These are phyloP conservation scores for Mortierella sp. DNA, from an alignment of 371 early-diverging fungal genomes.

Conservation along the genomic window DNA sequence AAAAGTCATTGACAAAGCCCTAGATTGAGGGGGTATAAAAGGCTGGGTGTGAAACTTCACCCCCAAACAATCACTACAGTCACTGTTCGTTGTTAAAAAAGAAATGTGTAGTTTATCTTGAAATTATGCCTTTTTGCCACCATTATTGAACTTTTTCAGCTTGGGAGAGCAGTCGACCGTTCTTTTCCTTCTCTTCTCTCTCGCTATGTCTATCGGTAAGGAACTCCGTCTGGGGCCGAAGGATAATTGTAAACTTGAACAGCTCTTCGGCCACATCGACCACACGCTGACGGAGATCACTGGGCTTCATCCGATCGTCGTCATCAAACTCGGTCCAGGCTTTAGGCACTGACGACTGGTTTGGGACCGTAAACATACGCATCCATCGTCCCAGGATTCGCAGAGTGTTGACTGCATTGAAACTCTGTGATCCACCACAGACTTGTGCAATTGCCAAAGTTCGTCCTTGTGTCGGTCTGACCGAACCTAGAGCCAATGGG, in stretches of 20 bases:
- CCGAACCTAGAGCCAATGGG: conserved; percentile 55
- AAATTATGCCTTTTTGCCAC: no score
- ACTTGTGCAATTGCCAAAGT: conserved; percentile 61
- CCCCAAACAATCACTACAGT: no score
- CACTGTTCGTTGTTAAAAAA: no score
- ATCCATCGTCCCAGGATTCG: conserved; percentile 60
- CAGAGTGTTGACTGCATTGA: conserved; percentile 61
- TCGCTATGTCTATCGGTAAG: conserved; percentile 59
- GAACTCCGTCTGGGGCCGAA: conserved; percentile 54
- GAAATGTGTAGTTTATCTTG: no score
- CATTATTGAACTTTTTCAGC: conserved; percentile 56
- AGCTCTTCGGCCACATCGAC: conserved; percentile 62
- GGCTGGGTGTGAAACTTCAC: no score
- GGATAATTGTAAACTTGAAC: conserved; percentile 55
- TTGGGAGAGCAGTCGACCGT: conserved; percentile 53
- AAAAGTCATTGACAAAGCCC: no score
- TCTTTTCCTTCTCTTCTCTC: conserved; percentile 55
- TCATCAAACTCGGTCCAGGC: conserved; percentile 62
- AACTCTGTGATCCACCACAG: conserved; percentile 60
- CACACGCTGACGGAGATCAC: conserved; percentile 57
- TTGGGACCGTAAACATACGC: conserved; percentile 63
- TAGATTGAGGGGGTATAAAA: no score
- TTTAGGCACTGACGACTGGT: conserved; percentile 61
- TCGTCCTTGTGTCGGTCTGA: conserved; percentile 60
- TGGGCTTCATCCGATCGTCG: conserved; percentile 57